Evolutionary conservation across 192 early-diverging fungal genomes (phyloP).

Genomic region (Umbelopsis sp.): DNA sequence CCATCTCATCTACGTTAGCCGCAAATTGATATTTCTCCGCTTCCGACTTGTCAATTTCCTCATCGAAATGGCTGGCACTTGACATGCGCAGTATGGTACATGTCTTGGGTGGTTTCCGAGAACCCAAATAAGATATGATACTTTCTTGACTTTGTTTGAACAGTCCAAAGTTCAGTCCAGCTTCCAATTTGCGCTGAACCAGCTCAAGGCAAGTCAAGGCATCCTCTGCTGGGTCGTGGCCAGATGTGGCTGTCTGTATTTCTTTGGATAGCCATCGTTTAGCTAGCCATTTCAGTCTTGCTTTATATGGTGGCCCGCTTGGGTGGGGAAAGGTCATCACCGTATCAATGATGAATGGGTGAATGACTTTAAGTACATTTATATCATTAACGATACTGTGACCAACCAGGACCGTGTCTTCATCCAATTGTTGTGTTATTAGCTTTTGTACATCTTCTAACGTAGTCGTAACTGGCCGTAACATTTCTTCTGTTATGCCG

Average conservation of each 20-base stretch:
- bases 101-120: background rate
- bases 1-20: too few relatives aligned
- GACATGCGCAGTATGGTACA: background rate
- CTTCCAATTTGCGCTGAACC: slow-evolving; percentile 49
- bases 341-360: slow-evolving; percentile 70
- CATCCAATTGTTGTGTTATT: slow-evolving; percentile 38
- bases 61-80: too few relatives aligned
- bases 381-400: slow-evolving; percentile 71
- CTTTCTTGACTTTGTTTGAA: background rate
- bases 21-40: too few relatives aligned
- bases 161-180: slow-evolving; percentile 44
- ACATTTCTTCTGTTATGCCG: slow-evolving; percentile 51
- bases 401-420: slow-evolving; percentile 52
- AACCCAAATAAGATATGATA: background rate
- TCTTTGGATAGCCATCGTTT: slow-evolving; percentile 51
- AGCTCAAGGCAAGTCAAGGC: slow-evolving; percentile 67
- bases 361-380: slow-evolving; percentile 56
- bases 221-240: slow-evolving; percentile 75
- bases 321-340: slow-evolving; percentile 57
- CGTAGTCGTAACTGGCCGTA: slow-evolving; percentile 46
- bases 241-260: slow-evolving; percentile 55
- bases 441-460: slow-evolving; percentile 52
- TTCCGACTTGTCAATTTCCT: too few relatives aligned
- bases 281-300: slow-evolving; percentile 55
- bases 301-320: slow-evolving; percentile 51